phyloP scores from a whole-genome alignment of 1,284 basidiomycete genomes.

The Leccinum subrobustum region DNA sequence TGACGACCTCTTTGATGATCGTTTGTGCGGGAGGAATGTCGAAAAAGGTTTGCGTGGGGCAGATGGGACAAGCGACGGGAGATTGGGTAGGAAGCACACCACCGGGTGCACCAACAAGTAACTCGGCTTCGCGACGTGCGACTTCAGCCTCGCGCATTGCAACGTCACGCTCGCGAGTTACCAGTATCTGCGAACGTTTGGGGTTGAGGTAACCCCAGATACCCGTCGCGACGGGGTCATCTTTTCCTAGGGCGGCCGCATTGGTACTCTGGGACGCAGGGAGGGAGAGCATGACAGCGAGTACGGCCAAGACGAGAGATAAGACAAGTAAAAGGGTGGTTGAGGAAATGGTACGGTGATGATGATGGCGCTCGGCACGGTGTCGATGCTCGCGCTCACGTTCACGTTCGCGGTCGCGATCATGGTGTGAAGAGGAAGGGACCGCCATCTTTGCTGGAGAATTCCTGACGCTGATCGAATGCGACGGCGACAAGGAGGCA shows the following conservation, averaged over 20 bases:
- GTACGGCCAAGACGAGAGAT: conserved; percentile 76
- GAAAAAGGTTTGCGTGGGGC: conserved; percentile 48
- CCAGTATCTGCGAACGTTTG: conserved; percentile 74
- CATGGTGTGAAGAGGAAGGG: conserved; percentile 77
- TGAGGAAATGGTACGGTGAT: conserved; percentile 82
- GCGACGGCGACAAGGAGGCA: conserved; percentile 71
- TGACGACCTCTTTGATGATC: conserved; percentile 80
- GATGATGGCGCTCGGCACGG: conserved; percentile 63
- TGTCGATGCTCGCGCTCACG: conserved; percentile 48
- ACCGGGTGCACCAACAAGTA: conserved; percentile 75
- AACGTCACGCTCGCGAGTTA: conserved; percentile 71
- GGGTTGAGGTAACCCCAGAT: conserved; percentile 72
- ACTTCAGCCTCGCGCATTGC: conserved; percentile 80
- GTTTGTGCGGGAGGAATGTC: conserved; percentile 66
- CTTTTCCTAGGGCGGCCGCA: conserved; percentile 29
- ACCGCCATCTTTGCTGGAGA: conserved; percentile 72
- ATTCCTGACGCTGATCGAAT: conserved; percentile 51
- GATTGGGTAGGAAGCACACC: conserved; percentile 44
- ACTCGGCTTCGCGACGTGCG: conserved; percentile 78
- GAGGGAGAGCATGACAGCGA: conserved; percentile 82
- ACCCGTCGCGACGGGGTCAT: conserved; percentile 47
- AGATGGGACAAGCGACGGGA: conserved; percentile 53
- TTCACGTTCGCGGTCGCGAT: conserved; percentile 58
- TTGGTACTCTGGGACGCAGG: conserved; percentile 47
- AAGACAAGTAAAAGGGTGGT: conserved; percentile 81